Evolutionary conservation across 2,329 filamentous ascomycete genomes (phyloP).

Genomic region (Microdochium nivale): DNA sequence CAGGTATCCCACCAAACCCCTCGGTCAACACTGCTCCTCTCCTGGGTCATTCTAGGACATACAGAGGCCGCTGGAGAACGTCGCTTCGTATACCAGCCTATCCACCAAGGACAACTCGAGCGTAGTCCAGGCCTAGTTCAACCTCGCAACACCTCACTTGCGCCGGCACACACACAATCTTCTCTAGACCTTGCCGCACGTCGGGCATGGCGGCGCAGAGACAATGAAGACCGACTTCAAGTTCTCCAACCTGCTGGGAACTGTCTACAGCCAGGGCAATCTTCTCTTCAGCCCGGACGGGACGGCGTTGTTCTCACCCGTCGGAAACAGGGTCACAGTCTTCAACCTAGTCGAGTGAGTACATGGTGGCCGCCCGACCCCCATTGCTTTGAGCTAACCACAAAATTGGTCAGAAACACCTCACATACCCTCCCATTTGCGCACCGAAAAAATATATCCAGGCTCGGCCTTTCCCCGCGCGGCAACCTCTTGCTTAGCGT

Average conservation of each 20-base stretch:
- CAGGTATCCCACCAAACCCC: too few species aligned
- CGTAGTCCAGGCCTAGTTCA: background rate
- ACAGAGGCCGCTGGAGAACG: too few species aligned
- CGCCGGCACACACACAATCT: background rate
- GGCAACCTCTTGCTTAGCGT: conserved; percentile 89
- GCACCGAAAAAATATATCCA: conserved; percentile 86
- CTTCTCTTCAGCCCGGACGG: conserved; percentile 95
- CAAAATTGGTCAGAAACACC: conserved; percentile 52
- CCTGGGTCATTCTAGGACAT: too few species aligned
- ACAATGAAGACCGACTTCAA: conserved; percentile 99
- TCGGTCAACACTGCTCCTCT: too few species aligned
- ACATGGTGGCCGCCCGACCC: background rate
- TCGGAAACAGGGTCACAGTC: conserved; percentile 90
- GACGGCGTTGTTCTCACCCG: conserved; percentile 88
- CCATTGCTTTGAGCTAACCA: background rate
- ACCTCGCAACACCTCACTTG: background rate
- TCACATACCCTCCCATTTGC: conserved; percentile 82
- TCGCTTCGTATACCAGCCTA: too few species aligned
- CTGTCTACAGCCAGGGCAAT: conserved; percentile 97
- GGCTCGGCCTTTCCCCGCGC: conserved; percentile 78
- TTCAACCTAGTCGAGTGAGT: conserved; percentile 92
- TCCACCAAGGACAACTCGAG: background rate
- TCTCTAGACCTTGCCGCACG: background rate
- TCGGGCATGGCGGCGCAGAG: conserved; percentile 10
- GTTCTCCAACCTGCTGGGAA: conserved; percentile 98